Evolutionary conservation across 495 filamentous ascomycete species (phyloP), one percentile per base, ranked within the genome.

Genomic region (Cetradonia linearis): DNA sequence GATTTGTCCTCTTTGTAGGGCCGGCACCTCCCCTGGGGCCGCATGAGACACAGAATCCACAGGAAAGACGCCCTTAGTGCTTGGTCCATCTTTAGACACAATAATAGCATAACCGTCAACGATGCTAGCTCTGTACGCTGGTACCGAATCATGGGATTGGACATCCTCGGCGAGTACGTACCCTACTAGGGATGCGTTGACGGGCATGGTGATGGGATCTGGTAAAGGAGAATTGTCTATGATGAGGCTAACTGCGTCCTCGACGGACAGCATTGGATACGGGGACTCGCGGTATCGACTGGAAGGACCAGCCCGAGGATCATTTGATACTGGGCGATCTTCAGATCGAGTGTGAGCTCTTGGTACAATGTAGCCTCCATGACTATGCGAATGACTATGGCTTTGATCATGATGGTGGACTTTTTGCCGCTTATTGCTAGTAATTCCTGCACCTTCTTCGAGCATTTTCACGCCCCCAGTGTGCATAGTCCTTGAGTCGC

Each of bases 71-170:
- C 89, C 89, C 62, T 84, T 86, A 11, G 83, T 78, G 42, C 82
- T 85, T 5, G 72, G 69, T 0, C 78, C 81, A 40, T 81, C 74
- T 9, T 77, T 67, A 11, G 80, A 72, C n/a, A 82, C 83, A 38
- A 83, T 74, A 20, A 96, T 79, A 3, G 94, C 94, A 68, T 99
- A 99, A 13, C 93, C 93, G 69, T 99, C 93, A 3, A 99, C 94
- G 60, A 96, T 99, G 67, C 91, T 96, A 44, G 93, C 93, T 55
- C 88, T 81, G 72, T 89, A 99, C 7, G 94, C 93, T 5, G 93
- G 93, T 0, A 97, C 94, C 16, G 84, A 76, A 67, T 96, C 91
- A 27, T 74, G 69, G 4, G 93, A 88, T 49, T 76, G 80, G 40
- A 97, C 84, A 67, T 95, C 88, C 69, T 87, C 81, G 6, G 91